Conservation (phyloP, 768 basidiomycete species). For the Boletus rubescentipes region DNA sequence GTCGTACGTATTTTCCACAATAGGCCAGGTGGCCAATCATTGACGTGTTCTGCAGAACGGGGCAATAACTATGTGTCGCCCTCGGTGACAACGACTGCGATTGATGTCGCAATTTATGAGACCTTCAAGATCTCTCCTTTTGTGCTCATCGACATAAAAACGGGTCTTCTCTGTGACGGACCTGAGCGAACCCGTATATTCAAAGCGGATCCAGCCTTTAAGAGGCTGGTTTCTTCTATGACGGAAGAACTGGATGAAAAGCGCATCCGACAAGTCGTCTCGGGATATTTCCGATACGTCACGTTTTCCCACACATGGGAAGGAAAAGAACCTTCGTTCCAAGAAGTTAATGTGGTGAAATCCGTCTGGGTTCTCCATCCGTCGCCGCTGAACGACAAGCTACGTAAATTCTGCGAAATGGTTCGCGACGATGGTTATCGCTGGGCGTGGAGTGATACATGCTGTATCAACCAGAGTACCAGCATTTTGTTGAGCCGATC, state of each 20-base stretch:
- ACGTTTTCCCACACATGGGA: slow-evolving; percentile 17
- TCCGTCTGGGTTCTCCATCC: slow-evolving; percentile 7
- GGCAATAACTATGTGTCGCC: slow-evolving; percentile 1
- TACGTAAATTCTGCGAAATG: slow-evolving; percentile 10
- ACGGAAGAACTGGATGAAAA: slow-evolving; percentile 6
- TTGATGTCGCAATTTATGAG: slow-evolving; percentile 1
- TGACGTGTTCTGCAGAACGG: neutral
- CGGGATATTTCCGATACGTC: slow-evolving; percentile 13
- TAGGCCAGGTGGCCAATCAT: too few species aligned
- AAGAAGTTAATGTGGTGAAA: slow-evolving; percentile 9
- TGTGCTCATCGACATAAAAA: slow-evolving; percentile 9
- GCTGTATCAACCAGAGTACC: slow-evolving; percentile 9
- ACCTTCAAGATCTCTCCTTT: slow-evolving; percentile 7
- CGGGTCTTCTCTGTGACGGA: slow-evolving; percentile 7
- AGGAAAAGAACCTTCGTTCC: slow-evolving; percentile 15
- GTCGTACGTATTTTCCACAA: neutral
- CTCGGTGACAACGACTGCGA: neutral
- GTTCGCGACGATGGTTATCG: slow-evolving; percentile 8
- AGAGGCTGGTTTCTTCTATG: slow-evolving; percentile 11
- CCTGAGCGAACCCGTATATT: slow-evolving; percentile 6
- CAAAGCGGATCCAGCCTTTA: slow-evolving; percentile 6
- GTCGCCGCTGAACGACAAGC: slow-evolving; percentile 2
- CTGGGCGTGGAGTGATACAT: slow-evolving; percentile 16
- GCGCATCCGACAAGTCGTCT: slow-evolving; percentile 3
- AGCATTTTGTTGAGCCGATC: slow-evolving; percentile 1